These are phyloP conservation scores for Paramyrothecium sp. DNA, from an alignment of 2,329 filamentous ascomycete species.

Conservation along the genomic window DNA sequence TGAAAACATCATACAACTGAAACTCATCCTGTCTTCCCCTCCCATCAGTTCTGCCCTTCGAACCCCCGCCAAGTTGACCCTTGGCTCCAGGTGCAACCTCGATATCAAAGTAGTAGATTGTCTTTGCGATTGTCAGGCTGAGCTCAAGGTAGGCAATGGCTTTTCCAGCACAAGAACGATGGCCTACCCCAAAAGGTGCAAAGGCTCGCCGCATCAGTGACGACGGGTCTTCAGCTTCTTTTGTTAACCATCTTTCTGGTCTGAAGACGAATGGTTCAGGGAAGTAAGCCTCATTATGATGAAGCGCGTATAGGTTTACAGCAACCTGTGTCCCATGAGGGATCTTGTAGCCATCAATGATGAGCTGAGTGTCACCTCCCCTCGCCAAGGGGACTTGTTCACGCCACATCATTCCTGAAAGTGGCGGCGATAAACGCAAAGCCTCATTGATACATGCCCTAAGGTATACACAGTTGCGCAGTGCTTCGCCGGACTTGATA, in stretches of 20 bases:
- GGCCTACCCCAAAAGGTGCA: constrained; percentile 3
- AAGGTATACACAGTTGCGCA: not conserved
- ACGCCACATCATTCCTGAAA: not conserved
- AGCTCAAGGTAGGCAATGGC: constrained; percentile 7
- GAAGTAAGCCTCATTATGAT: constrained; percentile 3
- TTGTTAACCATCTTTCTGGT: constrained; percentile 5
- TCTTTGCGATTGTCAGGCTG: constrained; percentile 2
- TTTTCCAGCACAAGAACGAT: constrained; percentile 5
- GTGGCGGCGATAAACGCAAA: not conserved
- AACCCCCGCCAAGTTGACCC: not conserved
- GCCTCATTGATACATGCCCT: not conserved
- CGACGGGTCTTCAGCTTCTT: not conserved
- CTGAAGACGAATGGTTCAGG: constrained; percentile 1
- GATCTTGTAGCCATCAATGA: not conserved
- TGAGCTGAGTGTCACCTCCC: not conserved
- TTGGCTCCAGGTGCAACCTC: not conserved
- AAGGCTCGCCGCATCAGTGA: constrained; percentile 1
- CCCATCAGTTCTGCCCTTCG: not conserved
- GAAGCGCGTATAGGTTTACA: constrained; percentile 2
- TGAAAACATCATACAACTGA: not conserved
- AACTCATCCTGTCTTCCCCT: not conserved
- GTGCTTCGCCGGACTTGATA: not conserved
- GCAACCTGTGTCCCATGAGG: not conserved
- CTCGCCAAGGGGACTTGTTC: not conserved
- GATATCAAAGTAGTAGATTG: constrained; percentile 5